Percentiles rank a stretch among this genome's conserved stretches.
Conservation (phyloP, 2,329 filamentous ascomycete genomes). For the Aspergillus texensis region DNA sequence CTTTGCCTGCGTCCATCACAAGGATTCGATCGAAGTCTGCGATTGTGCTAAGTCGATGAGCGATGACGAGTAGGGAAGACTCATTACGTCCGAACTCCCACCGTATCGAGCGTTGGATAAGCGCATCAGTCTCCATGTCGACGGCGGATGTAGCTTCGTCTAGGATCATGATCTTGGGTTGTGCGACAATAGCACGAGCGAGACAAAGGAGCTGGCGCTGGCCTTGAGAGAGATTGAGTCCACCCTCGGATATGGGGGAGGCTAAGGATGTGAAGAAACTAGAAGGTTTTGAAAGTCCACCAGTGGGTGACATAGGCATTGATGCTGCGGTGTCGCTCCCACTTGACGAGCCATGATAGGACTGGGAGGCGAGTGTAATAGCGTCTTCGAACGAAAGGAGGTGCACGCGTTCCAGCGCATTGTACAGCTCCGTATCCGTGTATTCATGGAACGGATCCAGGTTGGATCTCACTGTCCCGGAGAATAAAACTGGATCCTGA, state of each 20-base stretch:
- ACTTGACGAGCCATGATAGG: slow-evolving; percentile 10
- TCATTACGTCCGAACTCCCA: slow-evolving; percentile 64
- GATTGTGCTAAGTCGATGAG: slow-evolving; percentile 56
- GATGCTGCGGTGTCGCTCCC: slow-evolving; percentile 17
- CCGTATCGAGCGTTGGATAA: slow-evolving; percentile 73
- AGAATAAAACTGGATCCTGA: slow-evolving; percentile 80
- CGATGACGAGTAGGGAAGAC: slow-evolving; percentile 70
- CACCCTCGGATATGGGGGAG: slow-evolving; percentile 69
- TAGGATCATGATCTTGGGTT: slow-evolving; percentile 76
- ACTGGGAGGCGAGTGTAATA: slow-evolving; percentile 22
- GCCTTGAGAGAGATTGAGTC: slow-evolving; percentile 58
- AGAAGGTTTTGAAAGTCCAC: slow-evolving; percentile 15
- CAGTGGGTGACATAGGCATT: slow-evolving; percentile 5
- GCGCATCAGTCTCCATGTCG: slow-evolving; percentile 73
- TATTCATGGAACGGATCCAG: slow-evolving; percentile 75
- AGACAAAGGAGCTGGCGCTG: slow-evolving; percentile 33
- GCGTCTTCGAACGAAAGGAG: slow-evolving; percentile 55
- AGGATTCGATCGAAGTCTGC: slow-evolving; percentile 75
- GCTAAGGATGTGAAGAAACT: slow-evolving; percentile 62
- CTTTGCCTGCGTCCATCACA: slow-evolving; percentile 68
- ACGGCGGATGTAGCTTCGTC: slow-evolving; percentile 80
- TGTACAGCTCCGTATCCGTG: slow-evolving; percentile 67
- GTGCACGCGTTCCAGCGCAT: slow-evolving; percentile 71
- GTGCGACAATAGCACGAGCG: slow-evolving; percentile 59
- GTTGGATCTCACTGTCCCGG: slow-evolving; percentile 74